Conservation (phyloP, 148 eudicot genomes). For the Bassia scoparia region DNA sequence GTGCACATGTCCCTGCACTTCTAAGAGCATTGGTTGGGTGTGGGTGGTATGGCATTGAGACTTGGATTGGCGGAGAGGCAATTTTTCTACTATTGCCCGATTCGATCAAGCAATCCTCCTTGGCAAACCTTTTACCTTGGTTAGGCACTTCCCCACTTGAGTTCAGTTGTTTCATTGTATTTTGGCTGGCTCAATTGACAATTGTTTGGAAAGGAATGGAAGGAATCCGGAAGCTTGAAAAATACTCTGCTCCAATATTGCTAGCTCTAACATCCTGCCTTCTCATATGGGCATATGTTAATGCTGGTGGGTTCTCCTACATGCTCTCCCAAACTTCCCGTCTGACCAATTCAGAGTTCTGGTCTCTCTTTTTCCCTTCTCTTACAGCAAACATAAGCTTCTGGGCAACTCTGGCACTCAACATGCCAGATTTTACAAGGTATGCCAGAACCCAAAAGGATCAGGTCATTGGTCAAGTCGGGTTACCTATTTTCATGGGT, state of each 20-base stretch:
- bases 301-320: slow-evolving; percentile 73
- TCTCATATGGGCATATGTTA: slow-evolving; percentile 75
- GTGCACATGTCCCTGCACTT: slow-evolving; percentile 79
- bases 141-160: slow-evolving; percentile 83
- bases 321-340: slow-evolving; percentile 69
- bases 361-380: slow-evolving; percentile 83
- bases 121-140: slow-evolving; percentile 50
- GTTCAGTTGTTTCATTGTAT: slow-evolving; percentile 63
- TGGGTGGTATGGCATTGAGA: slow-evolving; percentile 96
- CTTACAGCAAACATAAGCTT: slow-evolving; percentile 92
- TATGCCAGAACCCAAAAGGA: slow-evolving; percentile 68
- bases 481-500: slow-evolving; percentile 89
- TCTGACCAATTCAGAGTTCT: slow-evolving; percentile 55
- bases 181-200: slow-evolving; percentile 74
- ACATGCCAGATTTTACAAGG: slow-evolving; percentile 95
- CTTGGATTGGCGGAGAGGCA: slow-evolving; percentile 98
- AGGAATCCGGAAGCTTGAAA: slow-evolving; percentile 74
- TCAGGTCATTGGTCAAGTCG: slow-evolving; percentile 76
- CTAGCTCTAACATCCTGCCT: slow-evolving; percentile 58
- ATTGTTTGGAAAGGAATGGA: slow-evolving; percentile 86
- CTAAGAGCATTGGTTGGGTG: slow-evolving; percentile 85
- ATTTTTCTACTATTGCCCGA: slow-evolving; percentile 63
- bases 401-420: slow-evolving; percentile 85
- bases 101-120: slow-evolving; percentile 37
- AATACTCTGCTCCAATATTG: slow-evolving; percentile 81